Conservation (phyloP, 1,284 basidiomycete genomes). For the Volvariella volvacea region DNA sequence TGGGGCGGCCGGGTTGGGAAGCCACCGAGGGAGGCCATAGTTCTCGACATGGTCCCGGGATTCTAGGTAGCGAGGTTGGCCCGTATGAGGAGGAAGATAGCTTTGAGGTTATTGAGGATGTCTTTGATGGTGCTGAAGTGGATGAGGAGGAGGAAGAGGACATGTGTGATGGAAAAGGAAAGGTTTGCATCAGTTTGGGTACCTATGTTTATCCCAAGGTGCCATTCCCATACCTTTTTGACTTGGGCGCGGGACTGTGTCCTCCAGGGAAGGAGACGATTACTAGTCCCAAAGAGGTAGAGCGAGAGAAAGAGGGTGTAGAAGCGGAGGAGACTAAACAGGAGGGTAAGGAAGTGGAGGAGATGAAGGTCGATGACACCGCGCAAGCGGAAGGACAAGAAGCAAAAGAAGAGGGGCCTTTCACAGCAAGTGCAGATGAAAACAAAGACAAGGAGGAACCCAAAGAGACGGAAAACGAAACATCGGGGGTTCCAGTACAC, state of each 20-base stretch:
- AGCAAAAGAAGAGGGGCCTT: slow-evolving; percentile 7
- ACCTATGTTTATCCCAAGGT: slow-evolving; percentile 53
- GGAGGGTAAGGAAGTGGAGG: slow-evolving; percentile 6
- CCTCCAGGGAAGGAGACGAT: slow-evolving; percentile 1
- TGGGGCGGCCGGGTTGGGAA: background rate
- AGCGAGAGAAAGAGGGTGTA: slow-evolving; percentile 16
- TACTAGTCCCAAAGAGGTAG: background rate
- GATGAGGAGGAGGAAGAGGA: slow-evolving; percentile 18
- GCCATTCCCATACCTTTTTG: slow-evolving; percentile 47
- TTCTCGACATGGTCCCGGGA: background rate
- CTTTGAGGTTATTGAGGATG: slow-evolving; percentile 7
- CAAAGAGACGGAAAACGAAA: slow-evolving; percentile 7
- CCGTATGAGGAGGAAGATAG: slow-evolving; percentile 7
- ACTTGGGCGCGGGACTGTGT: slow-evolving; percentile 22
- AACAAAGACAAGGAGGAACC: slow-evolving; percentile 9
- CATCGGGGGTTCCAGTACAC: slow-evolving; percentile 11
- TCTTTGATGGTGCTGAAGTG: slow-evolving; percentile 11
- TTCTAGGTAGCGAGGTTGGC: background rate
- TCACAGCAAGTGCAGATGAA: slow-evolving; percentile 6
- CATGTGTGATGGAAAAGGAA: slow-evolving; percentile 24
- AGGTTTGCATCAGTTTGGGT: slow-evolving; percentile 46
- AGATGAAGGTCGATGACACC: slow-evolving; percentile 9
- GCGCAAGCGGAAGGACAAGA: slow-evolving; percentile 8
- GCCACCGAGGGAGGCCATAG: background rate
- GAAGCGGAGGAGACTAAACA: slow-evolving; percentile 9